Conservation (phyloP, 225 moss, liverwort and hornwort genomes). For the Bryum argenteum region DNA sequence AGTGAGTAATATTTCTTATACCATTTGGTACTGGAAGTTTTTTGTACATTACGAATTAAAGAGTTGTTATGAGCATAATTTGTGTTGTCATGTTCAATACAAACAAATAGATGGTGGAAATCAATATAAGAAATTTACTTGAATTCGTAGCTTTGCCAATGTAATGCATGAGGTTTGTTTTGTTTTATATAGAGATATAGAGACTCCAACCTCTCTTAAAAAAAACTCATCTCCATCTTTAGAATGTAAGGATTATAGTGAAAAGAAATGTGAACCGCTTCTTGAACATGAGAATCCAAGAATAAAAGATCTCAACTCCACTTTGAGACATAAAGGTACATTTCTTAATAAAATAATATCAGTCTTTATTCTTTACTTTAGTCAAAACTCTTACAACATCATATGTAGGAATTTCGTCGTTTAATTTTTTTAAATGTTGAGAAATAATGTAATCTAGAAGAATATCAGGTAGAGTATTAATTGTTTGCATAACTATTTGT, state of each 20-base stretch:
- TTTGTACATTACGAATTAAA: not conserved
- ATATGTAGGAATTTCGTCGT: no score
- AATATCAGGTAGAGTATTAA: no score
- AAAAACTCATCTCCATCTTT: constrained; percentile 22
- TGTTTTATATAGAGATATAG: constrained; percentile 13
- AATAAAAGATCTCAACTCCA: not conserved
- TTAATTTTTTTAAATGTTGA: no score
- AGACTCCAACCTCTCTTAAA: constrained; percentile 8
- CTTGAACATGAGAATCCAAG: constrained; percentile 6
- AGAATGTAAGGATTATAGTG: constrained; percentile 18
- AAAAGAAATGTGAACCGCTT: constrained; percentile 9
- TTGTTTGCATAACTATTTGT: no score
- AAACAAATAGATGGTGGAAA: no score
- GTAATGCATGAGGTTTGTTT: not conserved
- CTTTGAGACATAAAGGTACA: constrained; percentile 20
- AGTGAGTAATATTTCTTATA: not conserved
- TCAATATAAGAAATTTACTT: not conserved
- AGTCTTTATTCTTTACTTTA: not conserved
- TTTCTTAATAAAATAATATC: not conserved
- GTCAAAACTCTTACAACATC: no score
- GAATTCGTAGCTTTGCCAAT: no score
- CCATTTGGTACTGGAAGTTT: no score
- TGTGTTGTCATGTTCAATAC: not conserved
- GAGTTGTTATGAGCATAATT: fast-evolving
- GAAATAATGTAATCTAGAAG: no score